phyloP scores from a whole-genome alignment of 805 yeast species.

The Suhomyces pyralidae region DNA sequence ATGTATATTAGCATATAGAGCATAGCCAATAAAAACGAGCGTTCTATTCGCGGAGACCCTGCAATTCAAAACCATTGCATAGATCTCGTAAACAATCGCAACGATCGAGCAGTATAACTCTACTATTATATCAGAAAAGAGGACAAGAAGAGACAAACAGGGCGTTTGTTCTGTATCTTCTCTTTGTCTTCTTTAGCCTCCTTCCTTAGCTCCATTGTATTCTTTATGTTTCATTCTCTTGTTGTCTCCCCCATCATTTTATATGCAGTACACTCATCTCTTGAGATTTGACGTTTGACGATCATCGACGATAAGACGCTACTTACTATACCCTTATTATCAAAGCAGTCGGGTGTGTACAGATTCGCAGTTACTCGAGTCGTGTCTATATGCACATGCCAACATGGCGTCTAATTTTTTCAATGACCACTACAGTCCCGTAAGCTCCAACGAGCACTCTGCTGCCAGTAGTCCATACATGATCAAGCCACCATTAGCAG shows the following conservation, averaged over 20 bases:
- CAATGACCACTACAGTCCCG: constrained; percentile 11
- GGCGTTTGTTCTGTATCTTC: no score
- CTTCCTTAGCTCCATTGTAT: no score
- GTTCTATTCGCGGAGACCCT: background rate
- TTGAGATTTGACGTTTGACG: background rate
- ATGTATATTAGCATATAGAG: constrained; percentile 5
- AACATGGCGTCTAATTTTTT: constrained; percentile 8
- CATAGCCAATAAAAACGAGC: background rate
- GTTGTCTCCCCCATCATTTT: no score
- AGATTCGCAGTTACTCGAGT: background rate
- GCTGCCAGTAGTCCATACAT: constrained; percentile 11
- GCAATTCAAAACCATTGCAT: background rate
- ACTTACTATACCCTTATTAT: background rate
- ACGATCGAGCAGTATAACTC: background rate
- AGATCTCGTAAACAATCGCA: background rate
- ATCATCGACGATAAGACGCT: background rate
- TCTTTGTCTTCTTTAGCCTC: no score
- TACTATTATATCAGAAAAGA: background rate
- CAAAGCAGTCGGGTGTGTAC: background rate
- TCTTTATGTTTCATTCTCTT: background rate
- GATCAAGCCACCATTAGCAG: constrained; percentile 13
- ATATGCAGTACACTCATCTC: background rate
- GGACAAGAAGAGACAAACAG: no score
- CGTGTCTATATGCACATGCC: background rate
- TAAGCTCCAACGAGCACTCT: constrained; percentile 11